Evolutionary conservation across 2,329 filamentous ascomycete species (phyloP).

Genomic region (Phialocephala subalpina): DNA sequence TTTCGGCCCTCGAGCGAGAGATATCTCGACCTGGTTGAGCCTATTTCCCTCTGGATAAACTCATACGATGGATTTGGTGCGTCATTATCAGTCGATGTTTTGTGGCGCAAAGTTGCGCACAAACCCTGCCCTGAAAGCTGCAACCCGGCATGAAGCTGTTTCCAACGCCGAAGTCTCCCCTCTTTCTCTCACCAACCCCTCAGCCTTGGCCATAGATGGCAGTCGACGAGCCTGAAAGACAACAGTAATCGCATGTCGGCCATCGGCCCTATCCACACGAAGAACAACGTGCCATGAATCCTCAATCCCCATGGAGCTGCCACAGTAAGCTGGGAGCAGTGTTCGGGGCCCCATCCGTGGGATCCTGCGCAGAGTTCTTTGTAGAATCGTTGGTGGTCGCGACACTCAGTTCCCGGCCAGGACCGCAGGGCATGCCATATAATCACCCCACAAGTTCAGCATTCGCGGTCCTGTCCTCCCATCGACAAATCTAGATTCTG

Average conservation of each 20-base stretch:
- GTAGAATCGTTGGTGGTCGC: not conserved
- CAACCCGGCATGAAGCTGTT: not conserved
- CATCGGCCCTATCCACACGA: slow-evolving; percentile 20
- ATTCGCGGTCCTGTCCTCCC: slow-evolving; percentile 15
- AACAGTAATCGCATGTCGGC: not conserved
- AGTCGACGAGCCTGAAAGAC: not conserved
- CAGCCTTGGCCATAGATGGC: not conserved
- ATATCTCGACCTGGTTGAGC: not conserved
- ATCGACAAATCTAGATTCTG: slow-evolving; percentile 21
- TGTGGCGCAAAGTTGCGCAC: not conserved
- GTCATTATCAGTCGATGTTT: slow-evolving; percentile 22
- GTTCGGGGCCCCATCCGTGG: slow-evolving; percentile 3
- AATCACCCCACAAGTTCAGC: slow-evolving; percentile 26
- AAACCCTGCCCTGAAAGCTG: not conserved
- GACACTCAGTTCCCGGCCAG: slow-evolving; percentile 17
- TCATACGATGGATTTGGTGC: slow-evolving; percentile 21
- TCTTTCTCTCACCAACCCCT: not conserved
- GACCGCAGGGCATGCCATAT: slow-evolving; percentile 12
- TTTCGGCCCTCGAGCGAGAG: not conserved
- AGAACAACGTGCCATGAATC: slow-evolving; percentile 8
- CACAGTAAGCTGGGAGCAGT: slow-evolving; percentile 14
- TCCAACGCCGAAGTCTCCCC: not conserved
- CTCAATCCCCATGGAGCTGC: not conserved
- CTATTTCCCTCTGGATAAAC: slow-evolving; percentile 7
- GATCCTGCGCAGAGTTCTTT: not conserved